Evolutionary conservation across 768 basidiomycete genomes (phyloP).

Genomic region (Auricularia cornea): DNA sequence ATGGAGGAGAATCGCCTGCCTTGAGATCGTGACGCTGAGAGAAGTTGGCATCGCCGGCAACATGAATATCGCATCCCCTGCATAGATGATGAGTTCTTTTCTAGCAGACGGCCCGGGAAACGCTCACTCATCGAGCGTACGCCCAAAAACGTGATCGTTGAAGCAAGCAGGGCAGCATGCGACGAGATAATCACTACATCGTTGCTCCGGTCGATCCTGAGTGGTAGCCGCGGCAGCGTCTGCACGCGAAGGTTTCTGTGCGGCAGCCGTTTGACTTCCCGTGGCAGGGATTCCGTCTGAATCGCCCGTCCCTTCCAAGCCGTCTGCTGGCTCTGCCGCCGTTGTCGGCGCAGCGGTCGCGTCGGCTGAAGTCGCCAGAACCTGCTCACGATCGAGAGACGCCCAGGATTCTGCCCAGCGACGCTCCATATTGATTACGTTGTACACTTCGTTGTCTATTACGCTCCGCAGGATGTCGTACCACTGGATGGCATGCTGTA

Average conservation of each 20-base stretch:
- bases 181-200: constrained; percentile 15
- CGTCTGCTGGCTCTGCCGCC: too few relatives aligned
- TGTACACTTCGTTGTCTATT: constrained; percentile 11
- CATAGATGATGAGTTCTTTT: constrained; percentile 12
- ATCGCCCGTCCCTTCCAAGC: too few relatives aligned
- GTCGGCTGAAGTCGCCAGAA: too few relatives aligned
- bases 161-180: constrained; percentile 30
- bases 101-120: not conserved
- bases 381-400: too few relatives aligned
- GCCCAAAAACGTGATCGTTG: constrained; percentile 18
- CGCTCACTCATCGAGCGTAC: constrained; percentile 10
- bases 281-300: too few relatives aligned
- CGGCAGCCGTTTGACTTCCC: too few relatives aligned
- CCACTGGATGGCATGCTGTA: constrained; percentile 23
- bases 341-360: too few relatives aligned
- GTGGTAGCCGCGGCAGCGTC: not conserved
- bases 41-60: constrained; percentile 32
- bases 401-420: not conserved
- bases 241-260: not conserved
- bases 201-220: constrained; percentile 3
- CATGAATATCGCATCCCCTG: constrained; percentile 30
- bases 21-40: constrained; percentile 26
- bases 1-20: constrained; percentile 25
- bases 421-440: not conserved
- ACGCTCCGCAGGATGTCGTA: constrained; percentile 14